Evolutionary conservation across 2,329 filamentous ascomycete species (phyloP).

Genomic region (Fusarium ambrosium): DNA sequence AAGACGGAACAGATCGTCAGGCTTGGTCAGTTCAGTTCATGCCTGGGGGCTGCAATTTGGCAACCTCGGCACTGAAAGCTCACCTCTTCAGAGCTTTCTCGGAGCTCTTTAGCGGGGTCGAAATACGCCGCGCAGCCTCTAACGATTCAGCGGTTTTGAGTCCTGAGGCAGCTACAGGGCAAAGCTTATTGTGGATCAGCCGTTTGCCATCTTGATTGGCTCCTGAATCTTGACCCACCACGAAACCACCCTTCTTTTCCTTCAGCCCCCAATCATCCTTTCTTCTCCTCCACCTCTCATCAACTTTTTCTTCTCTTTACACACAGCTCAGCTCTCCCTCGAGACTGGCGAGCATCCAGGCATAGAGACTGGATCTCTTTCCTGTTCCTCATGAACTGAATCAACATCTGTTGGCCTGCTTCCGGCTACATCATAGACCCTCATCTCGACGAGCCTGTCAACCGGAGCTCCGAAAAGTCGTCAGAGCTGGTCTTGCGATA

Average conservation of each 20-base stretch:
- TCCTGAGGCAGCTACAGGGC: conserved; percentile 40
- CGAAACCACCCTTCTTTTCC: conserved; percentile 42
- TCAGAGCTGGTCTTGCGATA: conserved; percentile 16
- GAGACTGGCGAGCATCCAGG: conserved; percentile 21
- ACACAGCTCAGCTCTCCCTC: conserved; percentile 21
- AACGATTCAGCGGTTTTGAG: conserved; percentile 1
- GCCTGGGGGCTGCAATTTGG: not conserved
- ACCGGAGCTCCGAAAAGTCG: conserved; percentile 30
- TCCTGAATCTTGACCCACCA: conserved; percentile 39
- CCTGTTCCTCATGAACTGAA: conserved; percentile 44
- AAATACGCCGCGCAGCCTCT: not conserved
- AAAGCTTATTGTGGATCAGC: conserved; percentile 19
- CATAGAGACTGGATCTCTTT: conserved; percentile 43
- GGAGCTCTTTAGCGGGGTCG: not conserved
- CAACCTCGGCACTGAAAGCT: conserved; percentile 1
- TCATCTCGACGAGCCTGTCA: conserved; percentile 11
- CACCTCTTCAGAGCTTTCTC: not conserved
- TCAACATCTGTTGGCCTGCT: conserved; percentile 28
- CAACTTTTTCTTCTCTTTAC: conserved; percentile 34
- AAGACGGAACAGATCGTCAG: not conserved
- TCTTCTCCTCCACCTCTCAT: conserved; percentile 42
- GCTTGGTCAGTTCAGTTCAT: not conserved
- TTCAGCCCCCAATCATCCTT: conserved; percentile 46
- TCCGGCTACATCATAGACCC: conserved; percentile 35
- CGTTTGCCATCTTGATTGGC: conserved; percentile 38